These are phyloP conservation scores for Licmophora abbreviata DNA, from an alignment of 108 stramenopile species.

Conservation along the genomic window DNA sequence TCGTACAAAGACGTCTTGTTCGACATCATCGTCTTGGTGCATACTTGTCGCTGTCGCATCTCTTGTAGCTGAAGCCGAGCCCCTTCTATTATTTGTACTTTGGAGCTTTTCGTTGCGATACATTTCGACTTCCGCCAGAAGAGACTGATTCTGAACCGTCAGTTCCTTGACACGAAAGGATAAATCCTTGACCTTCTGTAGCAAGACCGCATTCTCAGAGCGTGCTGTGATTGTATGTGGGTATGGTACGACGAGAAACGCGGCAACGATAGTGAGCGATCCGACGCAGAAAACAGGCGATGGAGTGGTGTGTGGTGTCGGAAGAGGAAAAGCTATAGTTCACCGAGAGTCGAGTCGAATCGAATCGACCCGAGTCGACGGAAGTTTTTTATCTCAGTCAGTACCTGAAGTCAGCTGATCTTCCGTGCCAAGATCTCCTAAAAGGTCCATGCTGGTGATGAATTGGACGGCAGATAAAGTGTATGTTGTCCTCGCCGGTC, in stretches of 20 bases:
- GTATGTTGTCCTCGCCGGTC: too few species aligned
- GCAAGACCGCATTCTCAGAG: conserved; percentile 64
- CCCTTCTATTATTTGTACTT: not conserved
- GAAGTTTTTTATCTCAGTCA: not conserved
- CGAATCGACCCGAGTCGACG: not conserved
- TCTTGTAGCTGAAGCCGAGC: not conserved
- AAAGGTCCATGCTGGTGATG: conserved; percentile 49
- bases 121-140: conserved; percentile 72
- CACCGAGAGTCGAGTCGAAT: not conserved
- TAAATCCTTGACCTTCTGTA: conserved; percentile 61
- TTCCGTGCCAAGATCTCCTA: conserved; percentile 63
- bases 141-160: conserved; percentile 52
- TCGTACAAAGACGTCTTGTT: conserved; percentile 50
- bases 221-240: conserved; percentile 25
- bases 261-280: not conserved
- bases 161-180: conserved; percentile 37
- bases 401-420: conserved; percentile 75
- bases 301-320: not conserved
- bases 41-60: not conserved
- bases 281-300: not conserved
- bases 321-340: not conserved
- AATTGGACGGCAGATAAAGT: too few species aligned
- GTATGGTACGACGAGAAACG: conserved; percentile 2
- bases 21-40: conserved; percentile 7
- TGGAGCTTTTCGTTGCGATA: conserved; percentile 45